phyloP scores from a whole-genome alignment of 1,284 basidiomycete genomes.

The Trametes sp. region DNA sequence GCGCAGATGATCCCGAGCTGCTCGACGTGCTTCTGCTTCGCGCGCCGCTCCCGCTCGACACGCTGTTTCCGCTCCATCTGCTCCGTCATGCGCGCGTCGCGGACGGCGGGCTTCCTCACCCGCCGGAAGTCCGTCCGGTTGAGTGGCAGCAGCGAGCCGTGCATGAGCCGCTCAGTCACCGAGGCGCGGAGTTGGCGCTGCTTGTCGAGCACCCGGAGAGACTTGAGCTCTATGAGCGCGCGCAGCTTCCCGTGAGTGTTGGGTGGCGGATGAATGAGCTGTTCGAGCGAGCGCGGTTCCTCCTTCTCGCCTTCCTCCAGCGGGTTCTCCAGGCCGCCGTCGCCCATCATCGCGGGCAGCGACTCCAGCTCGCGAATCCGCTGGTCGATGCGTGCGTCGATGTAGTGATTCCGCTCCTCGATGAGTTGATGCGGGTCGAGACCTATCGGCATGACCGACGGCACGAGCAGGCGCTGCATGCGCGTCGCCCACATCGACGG shows the following conservation, averaged over 20 bases:
- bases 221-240: conserved; percentile 94
- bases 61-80: conserved; percentile 92
- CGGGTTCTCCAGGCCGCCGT: conserved; percentile 71
- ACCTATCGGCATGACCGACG: conserved; percentile 91
- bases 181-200: conserved; percentile 88
- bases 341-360: conserved; percentile 84
- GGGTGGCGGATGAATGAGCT: conserved; percentile 58
- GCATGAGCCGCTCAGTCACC: conserved; percentile 87
- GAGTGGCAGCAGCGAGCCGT: conserved; percentile 90
- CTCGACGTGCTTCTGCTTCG: conserved; percentile 96
- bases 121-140: conserved; percentile 94
- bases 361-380: conserved; percentile 90
- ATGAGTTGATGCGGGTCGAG: conserved; percentile 92
- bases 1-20: conserved; percentile 90
- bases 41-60: conserved; percentile 89
- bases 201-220: conserved; percentile 89
- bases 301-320: conserved; percentile 55
- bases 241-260: conserved; percentile 83
- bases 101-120: conserved; percentile 86
- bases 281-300: conserved; percentile 49
- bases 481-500: conserved; percentile 71
- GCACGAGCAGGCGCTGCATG: conserved; percentile 84
- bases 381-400: conserved; percentile 91
- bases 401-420: conserved; percentile 90
- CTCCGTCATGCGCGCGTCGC: conserved; percentile 93